Conservation (phyloP, 225 moss, liverwort and hornwort species). For the Physcomitrellopsis africana region DNA sequence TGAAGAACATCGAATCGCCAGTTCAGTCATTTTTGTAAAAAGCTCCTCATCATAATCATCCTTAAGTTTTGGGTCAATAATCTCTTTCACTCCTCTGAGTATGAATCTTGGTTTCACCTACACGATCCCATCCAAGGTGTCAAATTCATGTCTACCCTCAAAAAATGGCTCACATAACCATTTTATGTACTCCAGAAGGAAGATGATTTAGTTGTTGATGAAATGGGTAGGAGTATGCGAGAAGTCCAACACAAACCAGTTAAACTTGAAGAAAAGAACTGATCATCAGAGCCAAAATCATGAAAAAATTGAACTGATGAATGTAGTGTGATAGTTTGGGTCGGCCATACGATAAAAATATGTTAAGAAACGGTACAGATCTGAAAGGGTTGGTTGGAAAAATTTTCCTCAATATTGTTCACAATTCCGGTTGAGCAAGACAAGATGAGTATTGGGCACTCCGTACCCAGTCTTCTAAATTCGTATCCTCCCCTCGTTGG, state of each 20-base stretch:
- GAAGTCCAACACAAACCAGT: too few relatives aligned
- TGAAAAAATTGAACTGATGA: too few relatives aligned
- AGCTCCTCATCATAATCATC: slow-evolving; percentile 29
- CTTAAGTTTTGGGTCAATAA: slow-evolving; percentile 34
- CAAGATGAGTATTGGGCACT: not conserved
- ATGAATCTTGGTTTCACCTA: slow-evolving; percentile 41
- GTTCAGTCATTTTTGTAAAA: slow-evolving; percentile 32
- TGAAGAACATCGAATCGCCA: slow-evolving; percentile 37
- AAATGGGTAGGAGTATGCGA: too few relatives aligned
- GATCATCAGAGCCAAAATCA: too few relatives aligned
- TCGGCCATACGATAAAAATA: too few relatives aligned
- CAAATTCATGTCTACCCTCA: not conserved
- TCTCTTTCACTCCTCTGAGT: slow-evolving; percentile 32
- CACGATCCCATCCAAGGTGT: not conserved
- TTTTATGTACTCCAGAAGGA: too few relatives aligned
- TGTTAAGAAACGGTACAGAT: not conserved
- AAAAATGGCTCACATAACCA: too few relatives aligned
- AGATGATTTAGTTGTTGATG: too few relatives aligned
- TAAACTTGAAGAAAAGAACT: too few relatives aligned
- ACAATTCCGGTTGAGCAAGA: not conserved
- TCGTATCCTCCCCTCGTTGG: slow-evolving; percentile 30
- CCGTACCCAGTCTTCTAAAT: slow-evolving; percentile 43
- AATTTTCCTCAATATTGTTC: not conserved
- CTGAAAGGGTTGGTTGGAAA: not conserved
- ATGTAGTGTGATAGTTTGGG: too few relatives aligned